phyloP scores from a whole-genome alignment of 1,284 basidiomycete species.

The Irpex sp. region DNA sequence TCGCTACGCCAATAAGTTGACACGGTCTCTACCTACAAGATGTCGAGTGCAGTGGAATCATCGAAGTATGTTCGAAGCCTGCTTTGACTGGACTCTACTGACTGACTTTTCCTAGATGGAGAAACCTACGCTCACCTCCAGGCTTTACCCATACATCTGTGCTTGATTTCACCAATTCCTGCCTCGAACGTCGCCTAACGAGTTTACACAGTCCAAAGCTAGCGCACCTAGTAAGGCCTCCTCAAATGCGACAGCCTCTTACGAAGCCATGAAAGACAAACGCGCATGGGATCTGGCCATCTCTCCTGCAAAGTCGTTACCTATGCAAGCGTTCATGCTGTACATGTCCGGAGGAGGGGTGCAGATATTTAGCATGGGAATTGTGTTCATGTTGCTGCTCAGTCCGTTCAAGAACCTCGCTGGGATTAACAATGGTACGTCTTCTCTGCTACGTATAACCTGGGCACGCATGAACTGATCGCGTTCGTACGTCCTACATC shows the following conservation, averaged over 20 bases:
- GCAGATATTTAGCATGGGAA: slow-evolving; percentile 92
- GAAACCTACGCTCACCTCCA: not conserved
- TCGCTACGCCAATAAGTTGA: not conserved
- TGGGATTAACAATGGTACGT: slow-evolving; percentile 71
- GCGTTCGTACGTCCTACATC: not conserved
- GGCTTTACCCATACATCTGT: slow-evolving; percentile 14
- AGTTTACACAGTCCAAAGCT: slow-evolving; percentile 28
- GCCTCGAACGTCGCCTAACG: slow-evolving; percentile 17
- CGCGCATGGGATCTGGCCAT: slow-evolving; percentile 88
- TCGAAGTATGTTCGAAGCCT: not conserved
- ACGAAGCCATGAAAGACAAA: slow-evolving; percentile 69
- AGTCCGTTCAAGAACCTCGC: slow-evolving; percentile 78
- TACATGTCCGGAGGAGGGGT: slow-evolving; percentile 94
- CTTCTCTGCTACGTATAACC: not conserved
- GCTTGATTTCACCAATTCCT: slow-evolving; percentile 5
- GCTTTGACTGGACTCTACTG: slow-evolving; percentile 4
- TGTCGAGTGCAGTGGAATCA: not conserved
- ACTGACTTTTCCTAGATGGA: not conserved
- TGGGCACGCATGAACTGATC: not conserved
- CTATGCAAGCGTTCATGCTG: slow-evolving; percentile 95
- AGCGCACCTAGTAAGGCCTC: slow-evolving; percentile 38
- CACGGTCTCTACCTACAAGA: not conserved
- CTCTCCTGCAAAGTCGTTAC: slow-evolving; percentile 81
- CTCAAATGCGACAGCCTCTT: slow-evolving; percentile 36
- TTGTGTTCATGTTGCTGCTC: slow-evolving; percentile 85